Conservation (phyloP, 2,329 filamentous ascomycete genomes). For the Fusarium sp. region DNA sequence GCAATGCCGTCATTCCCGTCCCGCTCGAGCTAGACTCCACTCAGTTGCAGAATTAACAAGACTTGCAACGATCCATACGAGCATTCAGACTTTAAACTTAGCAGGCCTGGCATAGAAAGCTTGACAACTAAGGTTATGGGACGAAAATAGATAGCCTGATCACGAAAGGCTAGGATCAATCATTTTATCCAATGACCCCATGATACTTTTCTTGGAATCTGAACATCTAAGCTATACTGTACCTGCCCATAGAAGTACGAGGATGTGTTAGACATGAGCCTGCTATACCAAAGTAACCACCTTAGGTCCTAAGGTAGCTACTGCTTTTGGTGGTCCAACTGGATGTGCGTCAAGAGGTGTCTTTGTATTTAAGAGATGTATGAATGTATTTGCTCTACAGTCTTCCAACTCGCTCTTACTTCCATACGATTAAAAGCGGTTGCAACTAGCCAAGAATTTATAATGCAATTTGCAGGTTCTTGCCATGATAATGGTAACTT, state of each 20-base stretch:
- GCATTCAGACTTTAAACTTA: background rate
- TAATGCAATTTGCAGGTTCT: too few species aligned
- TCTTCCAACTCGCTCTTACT: too few species aligned
- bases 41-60: conserved; percentile 9
- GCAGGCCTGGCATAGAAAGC: background rate
- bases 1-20: conserved; percentile 29
- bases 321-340: too few species aligned
- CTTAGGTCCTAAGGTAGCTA: too few species aligned
- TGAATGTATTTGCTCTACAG: too few species aligned
- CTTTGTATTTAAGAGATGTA: too few species aligned
- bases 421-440: too few species aligned
- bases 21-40: conserved; percentile 21
- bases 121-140: background rate
- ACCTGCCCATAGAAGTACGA: background rate
- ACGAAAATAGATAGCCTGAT: background rate
- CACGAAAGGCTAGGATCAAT: background rate
- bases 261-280: too few species aligned
- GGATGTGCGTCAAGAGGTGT: too few species aligned
- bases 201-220: background rate
- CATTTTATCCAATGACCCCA: background rate
- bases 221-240: background rate
- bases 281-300: too few species aligned
- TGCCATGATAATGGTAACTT: background rate
- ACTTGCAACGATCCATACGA: conserved; percentile 6
- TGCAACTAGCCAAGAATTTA: too few species aligned